Evolutionary conservation across 306 rosid species (phyloP), one percentile per base, ranked within the genome.

Genomic region (Arachis hypogaea): DNA sequence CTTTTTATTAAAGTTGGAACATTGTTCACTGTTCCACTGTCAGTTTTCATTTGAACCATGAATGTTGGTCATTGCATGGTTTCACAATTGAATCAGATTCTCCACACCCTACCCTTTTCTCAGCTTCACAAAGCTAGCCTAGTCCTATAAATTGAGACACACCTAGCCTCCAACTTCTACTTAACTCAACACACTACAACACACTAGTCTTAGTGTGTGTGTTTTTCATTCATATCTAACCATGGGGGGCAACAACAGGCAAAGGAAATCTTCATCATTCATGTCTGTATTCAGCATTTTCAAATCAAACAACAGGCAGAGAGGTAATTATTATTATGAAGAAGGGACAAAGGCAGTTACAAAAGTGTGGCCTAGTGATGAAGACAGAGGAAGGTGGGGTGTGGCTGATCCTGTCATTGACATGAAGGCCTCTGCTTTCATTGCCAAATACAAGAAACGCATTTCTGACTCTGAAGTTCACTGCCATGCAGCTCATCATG

Each of bases 331-430:
- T 9, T 14, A 52, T 7, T 69, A 87, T 54, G 88, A 87, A 2
- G 89, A 82, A 11, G 71, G 83, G 12, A 5, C 66, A 56, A 89
- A 78, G 66, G 45, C 71, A 1, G 54, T 77, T 14, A 75, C 68
- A 68, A 89, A 72, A 84, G 85, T 89, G 18, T 91, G 92, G 93
- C 96, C 96, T 2, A 93, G 96, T 58, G 94, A 91, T 7, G 92
- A 79, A 22, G 98, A 93, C 78, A 88, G 69, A 79, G 87, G 77
- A 7, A 75, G 81, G 0, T 83, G 78, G 76, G 85, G 90, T 4
- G 92, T 89, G 0, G 97, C 93, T 9, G 97, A 89, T 69, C 98
- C 88, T 65, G 87, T 75, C 40, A 87, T 93, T 72, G 90, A 93
- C 60, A 74, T 57, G 74, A 91, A 81, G 63, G 97, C 98, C 16